Percentiles rank a stretch among this genome's conserved stretches.
These are phyloP conservation scores for Brettanomyces custersianus DNA, from an alignment of 805 yeast genomes.

Conservation along the genomic window DNA sequence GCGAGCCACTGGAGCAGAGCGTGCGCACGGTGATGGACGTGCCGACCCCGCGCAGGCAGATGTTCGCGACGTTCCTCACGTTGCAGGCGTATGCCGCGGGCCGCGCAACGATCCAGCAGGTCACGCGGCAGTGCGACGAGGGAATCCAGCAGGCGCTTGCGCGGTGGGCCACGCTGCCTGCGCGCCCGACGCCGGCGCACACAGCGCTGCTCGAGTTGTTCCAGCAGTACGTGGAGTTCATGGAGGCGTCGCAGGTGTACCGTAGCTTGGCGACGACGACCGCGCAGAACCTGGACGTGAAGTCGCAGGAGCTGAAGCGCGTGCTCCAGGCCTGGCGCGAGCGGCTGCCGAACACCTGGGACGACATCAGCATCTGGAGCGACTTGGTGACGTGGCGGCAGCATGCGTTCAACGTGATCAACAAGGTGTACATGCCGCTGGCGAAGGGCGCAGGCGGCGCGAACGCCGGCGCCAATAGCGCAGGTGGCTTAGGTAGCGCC, in stretches of 20 bases:
- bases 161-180: constrained; percentile 90
- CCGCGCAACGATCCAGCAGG: constrained; percentile 75
- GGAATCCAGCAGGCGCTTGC: constrained; percentile 88
- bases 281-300: constrained; percentile 84
- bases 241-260: constrained; percentile 95
- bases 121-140: constrained; percentile 84
- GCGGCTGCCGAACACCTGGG: constrained; percentile 93
- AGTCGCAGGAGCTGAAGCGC: constrained; percentile 89
- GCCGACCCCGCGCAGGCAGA: constrained; percentile 94
- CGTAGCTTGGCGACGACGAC: constrained; percentile 81
- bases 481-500: no score
- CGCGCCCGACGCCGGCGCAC: constrained; percentile 69
- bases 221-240: constrained; percentile 94
- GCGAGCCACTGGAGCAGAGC: constrained; percentile 89
- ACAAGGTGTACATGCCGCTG: constrained; percentile 87
- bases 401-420: constrained; percentile 94
- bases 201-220: constrained; percentile 84
- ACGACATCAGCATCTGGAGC: constrained; percentile 95
- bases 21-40: constrained; percentile 97
- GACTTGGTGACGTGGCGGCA: constrained; percentile 98
- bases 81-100: constrained; percentile 92
- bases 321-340: constrained; percentile 98
- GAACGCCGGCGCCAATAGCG: constrained; percentile 30
- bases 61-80: constrained; percentile 88
- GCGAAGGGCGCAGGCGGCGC: constrained; percentile 71